phyloP scores from a whole-genome alignment of 2,329 filamentous ascomycete species.

The Plectosphaerella sp. region DNA sequence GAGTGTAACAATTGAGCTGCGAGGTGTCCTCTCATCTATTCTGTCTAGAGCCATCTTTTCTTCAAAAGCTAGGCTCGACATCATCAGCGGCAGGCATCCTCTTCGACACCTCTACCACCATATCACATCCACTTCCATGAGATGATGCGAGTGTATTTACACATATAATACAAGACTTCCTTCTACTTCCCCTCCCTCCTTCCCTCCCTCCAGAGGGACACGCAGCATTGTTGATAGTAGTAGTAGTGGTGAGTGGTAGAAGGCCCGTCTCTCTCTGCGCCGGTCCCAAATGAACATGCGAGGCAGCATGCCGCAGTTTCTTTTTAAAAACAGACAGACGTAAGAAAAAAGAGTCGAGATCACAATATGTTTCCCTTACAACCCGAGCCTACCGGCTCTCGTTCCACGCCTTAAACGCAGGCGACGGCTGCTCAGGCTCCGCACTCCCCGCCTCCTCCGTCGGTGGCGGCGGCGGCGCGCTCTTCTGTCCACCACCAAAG shows the following conservation, averaged over 20 bases:
- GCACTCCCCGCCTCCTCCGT: constrained; percentile 36
- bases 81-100: too few species aligned
- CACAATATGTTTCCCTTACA: not conserved
- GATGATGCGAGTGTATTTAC: constrained; percentile 1
- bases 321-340: not conserved
- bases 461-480: constrained; percentile 54
- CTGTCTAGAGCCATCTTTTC: too few species aligned
- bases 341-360: not conserved
- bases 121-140: too few species aligned
- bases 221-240: too few species aligned
- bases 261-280: too few species aligned
- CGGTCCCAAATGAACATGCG: too few species aligned
- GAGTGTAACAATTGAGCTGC: too few species aligned
- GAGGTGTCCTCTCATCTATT: too few species aligned
- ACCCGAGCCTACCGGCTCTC: not conserved
- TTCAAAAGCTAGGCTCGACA: too few species aligned
- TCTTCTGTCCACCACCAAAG: constrained; percentile 61
- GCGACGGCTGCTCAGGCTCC: constrained; percentile 27
- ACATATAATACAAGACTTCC: not conserved
- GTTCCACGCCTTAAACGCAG: constrained; percentile 29
- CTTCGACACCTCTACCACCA: too few species aligned
- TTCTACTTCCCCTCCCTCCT: not conserved
- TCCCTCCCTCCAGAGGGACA: not conserved
- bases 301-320: too few species aligned
- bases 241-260: too few species aligned